Base-by-base conservation (phyloP, 106 monocot genomes). In the Platanthera guangdongensis region DNA sequence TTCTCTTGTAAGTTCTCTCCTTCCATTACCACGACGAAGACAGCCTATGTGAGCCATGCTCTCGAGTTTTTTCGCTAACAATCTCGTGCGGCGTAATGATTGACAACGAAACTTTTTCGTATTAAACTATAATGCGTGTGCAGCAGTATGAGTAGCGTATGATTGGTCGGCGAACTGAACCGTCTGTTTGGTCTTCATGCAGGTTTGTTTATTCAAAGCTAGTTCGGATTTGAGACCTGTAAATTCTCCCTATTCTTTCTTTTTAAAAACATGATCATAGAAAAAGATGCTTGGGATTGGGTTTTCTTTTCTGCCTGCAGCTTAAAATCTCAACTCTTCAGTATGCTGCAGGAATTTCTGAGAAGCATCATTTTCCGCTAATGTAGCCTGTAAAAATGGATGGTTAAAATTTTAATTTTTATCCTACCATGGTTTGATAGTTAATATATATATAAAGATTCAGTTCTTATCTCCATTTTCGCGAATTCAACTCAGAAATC, bases 151-250 rank as follows among this genome's bases (percentile, higher is more conserved):
- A 59, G 11, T 69, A 12, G 71, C 59, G 22, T 74, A 74, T 53
- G 9, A 22, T 25, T n/a, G 10, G 12, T 78, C 59, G 16, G 32
- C 51, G 54, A 72, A 76, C 74, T 84, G 78, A 76, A 81, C 72
- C 45, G 51, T 81, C 75, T 85, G 50, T 83, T 85, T 85, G 78
- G 77, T 82, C 63, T 83, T 84, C 80, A 73, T 88, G 88, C 88
- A 88, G 88, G 85, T 83, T 85, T 85, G 79, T 76, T 76, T 76
- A 59, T 21, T 63, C 76, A 76, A 76, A 76, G 76, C 59, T 76
- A 76, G 59, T 76, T 59, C 60, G 76, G 76, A 62, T 59, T 59
- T 65, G 65, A 25, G 25, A 65, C 65, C 65, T 65, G 65, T 65
- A 65, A 65, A 65, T 65, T 65, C 65, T 65, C 65, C 28, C 0